Conservation (phyloP, 2,329 filamentous ascomycete species). For the Beauveria varroae region DNA sequence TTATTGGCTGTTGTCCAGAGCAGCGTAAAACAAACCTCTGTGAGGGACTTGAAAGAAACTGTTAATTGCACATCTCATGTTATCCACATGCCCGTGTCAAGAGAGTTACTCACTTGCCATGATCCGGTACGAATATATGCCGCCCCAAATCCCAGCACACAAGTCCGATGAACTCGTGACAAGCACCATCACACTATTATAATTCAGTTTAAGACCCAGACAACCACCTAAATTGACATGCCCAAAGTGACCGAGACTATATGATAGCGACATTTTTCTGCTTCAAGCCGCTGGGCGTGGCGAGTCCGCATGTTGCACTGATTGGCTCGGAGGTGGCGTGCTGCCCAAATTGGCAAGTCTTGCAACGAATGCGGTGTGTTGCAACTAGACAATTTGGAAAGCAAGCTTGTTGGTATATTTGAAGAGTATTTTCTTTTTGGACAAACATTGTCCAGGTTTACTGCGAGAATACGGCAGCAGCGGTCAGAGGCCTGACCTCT, state of each 20-base stretch:
- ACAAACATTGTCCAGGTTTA: neutral
- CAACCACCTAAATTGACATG: neutral
- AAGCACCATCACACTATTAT: neutral
- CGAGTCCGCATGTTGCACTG: neutral
- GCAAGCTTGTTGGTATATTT: neutral
- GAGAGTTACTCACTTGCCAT: neutral
- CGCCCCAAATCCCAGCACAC: neutral
- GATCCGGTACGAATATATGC: neutral
- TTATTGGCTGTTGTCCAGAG: neutral
- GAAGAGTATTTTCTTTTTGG: neutral
- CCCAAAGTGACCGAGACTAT: neutral
- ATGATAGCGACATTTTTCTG: neutral
- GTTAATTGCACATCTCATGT: neutral
- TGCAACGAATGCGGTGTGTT: neutral
- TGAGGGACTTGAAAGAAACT: neutral
- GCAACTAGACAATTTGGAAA: neutral
- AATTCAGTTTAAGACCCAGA: neutral
- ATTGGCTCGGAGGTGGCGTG: neutral
- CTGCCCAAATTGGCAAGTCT: neutral
- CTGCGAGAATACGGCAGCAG: neutral
- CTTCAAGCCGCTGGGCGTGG: neutral
- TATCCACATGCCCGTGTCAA: neutral
- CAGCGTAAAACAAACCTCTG: neutral
- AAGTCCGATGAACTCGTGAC: neutral
- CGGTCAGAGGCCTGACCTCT: neutral